These are phyloP conservation scores for Rubia tinctorum DNA, from an alignment of 305 asterid species.

Conservation along the genomic window DNA sequence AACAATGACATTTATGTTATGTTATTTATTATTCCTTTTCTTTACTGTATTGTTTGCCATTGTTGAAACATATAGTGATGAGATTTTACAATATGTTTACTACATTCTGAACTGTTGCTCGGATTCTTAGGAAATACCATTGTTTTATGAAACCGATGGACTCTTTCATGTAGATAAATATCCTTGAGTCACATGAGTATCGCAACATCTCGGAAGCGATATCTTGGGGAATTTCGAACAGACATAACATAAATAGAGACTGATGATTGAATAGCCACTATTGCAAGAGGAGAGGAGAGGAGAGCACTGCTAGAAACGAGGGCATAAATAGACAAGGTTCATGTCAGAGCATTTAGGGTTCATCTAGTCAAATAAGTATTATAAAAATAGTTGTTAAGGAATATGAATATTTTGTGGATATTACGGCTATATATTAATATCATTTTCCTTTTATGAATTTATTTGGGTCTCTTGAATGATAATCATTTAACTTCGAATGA, in stretches of 20 bases:
- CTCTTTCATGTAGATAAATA: neutral
- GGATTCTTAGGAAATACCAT: neutral
- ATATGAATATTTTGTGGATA: too few species aligned
- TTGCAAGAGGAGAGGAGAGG: slow-evolving; percentile 82
- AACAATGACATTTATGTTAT: too few species aligned
- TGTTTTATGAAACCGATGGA: neutral
- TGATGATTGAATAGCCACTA: slow-evolving; percentile 84
- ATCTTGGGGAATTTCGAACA: slow-evolving; percentile 37
- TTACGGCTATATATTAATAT: too few species aligned
- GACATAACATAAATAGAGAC: slow-evolving; percentile 94
- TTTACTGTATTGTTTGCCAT: neutral
- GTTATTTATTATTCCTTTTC: neutral
- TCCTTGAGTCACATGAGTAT: too few species aligned
- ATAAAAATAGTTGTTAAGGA: too few species aligned
- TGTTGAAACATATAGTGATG: neutral
- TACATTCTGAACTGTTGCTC: neutral
- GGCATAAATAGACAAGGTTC: slow-evolving; percentile 48
- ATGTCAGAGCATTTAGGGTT: too few species aligned
- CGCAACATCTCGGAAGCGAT: slow-evolving; percentile 79
- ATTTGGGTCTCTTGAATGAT: too few species aligned
- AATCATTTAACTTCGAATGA: too few species aligned
- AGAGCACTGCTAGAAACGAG: slow-evolving; percentile 55
- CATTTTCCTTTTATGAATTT: too few species aligned
- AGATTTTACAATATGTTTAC: neutral
- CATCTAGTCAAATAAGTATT: too few species aligned